Evolutionary conservation across 1,284 basidiomycete species (phyloP), one percentile per base, ranked within the genome.

Genomic region (Sparassis latifolia): DNA sequence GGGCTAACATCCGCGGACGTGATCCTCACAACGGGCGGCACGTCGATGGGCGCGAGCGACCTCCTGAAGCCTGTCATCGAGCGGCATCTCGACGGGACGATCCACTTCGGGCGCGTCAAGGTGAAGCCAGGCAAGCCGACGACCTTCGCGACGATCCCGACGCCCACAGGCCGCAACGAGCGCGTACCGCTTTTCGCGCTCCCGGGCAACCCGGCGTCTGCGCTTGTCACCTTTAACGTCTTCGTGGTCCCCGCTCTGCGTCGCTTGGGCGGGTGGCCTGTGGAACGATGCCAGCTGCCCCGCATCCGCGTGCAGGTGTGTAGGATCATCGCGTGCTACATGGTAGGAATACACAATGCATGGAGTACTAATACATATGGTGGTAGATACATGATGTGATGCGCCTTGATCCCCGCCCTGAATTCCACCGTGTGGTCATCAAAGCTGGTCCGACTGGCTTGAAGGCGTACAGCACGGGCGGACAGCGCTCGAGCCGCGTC

Each of bases 1-100:
- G 91, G 84, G 0, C 69, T 90, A 3, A 66, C 73, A 31, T 62
- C 68, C 27, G 84, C 89, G 0, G 92, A 94, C 61, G 67, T 95
- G 2, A 65, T 94, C 6, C 67, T 95, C 7, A 89, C 89, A 0
- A 95, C 92, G 0, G 92, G 92, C 9, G 92, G 92, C 2, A 93
- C 92, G 2, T 90, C 87, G 4, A 95, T 95, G 92, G 92, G 92
- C 2, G 80, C 92, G 7, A 82, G 82, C 1, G 92, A 95, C 64
- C 73, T 94, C 31, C 69, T 95, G 44, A 94, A 95, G 64, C 92
- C 92, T 1, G 79, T 93, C 49, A 85, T 95, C 53, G 92, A 95
- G 66, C 78, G 84, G 20, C 74, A 86, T 33, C 78, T 94, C 45
- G 62, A 73, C 10, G 92, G 89, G 0, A 82, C 76, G 2, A 75